phyloP scores from a whole-genome alignment of 768 basidiomycete genomes.

The Termitomyces titanicus region DNA sequence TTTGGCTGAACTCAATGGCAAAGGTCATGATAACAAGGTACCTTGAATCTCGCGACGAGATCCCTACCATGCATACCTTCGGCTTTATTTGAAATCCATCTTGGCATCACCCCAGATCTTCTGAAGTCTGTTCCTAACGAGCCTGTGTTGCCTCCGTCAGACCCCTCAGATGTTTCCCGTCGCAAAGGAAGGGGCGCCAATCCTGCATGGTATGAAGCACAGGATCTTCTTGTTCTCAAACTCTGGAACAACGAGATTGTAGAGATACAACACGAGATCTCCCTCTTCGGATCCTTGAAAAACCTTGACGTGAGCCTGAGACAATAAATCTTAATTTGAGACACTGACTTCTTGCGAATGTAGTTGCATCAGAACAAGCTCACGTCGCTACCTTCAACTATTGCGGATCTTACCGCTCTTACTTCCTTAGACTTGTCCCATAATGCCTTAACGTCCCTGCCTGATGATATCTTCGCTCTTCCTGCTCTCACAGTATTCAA shows the following conservation, averaged over 20 bases:
- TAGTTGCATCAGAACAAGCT: conserved; percentile 79
- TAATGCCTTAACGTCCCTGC: conserved; percentile 62
- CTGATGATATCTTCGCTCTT: conserved; percentile 61
- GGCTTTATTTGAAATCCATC: conserved; percentile 75
- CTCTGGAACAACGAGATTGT: conserved; percentile 78
- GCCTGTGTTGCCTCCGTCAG: conserved; percentile 42
- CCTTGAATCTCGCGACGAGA: conserved; percentile 73
- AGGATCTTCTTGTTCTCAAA: conserved; percentile 73
- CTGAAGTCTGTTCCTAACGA: conserved; percentile 63
- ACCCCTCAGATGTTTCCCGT: conserved; percentile 30
- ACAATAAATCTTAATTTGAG: not conserved
- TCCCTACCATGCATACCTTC: conserved; percentile 71
- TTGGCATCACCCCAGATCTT: conserved; percentile 69
- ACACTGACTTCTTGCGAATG: not conserved
- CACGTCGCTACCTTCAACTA: conserved; percentile 53
- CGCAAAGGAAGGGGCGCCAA: conserved; percentile 39
- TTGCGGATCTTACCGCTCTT: conserved; percentile 66
- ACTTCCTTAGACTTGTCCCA: conserved; percentile 71
- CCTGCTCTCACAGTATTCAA: conserved; percentile 66
- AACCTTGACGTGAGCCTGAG: conserved; percentile 63
- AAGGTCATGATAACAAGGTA: conserved; percentile 49
- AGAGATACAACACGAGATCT: conserved; percentile 80
- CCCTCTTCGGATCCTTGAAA: conserved; percentile 81
- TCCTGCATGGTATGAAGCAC: conserved; percentile 79
- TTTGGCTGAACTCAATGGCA: conserved; percentile 42